Evolutionary conservation across 768 basidiomycete species (phyloP).

Genomic region (Xerocomus spinulosus): DNA sequence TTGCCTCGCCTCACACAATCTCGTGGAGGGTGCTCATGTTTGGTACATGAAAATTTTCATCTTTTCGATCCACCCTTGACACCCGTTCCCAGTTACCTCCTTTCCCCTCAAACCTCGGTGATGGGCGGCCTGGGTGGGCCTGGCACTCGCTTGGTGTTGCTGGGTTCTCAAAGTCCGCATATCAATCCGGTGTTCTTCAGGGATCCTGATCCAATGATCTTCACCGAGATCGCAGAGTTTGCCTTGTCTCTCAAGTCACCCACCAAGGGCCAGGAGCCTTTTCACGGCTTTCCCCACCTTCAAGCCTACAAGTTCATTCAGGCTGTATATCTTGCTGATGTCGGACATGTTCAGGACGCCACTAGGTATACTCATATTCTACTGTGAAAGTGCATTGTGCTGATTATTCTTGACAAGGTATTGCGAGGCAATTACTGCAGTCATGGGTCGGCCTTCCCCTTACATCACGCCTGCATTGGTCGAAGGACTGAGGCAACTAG

Average conservation of each 20-base stretch:
- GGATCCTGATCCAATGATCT: conserved; percentile 71
- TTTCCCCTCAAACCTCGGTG: conserved; percentile 76
- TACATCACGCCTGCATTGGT: conserved; percentile 63
- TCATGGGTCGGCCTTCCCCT: conserved; percentile 57
- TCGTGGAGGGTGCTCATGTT: conserved; percentile 82
- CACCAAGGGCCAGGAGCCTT: conserved; percentile 81
- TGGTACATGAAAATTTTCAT: conserved; percentile 52
- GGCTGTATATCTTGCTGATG: conserved; percentile 72
- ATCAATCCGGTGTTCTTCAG: conserved; percentile 47
- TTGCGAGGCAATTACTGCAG: conserved; percentile 81
- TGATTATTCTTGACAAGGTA: conserved; percentile 60
- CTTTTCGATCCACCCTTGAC: conserved; percentile 2
- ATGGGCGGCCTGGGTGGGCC: conserved; percentile 68
- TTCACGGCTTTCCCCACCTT: conserved; percentile 76
- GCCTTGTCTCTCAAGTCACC: conserved; percentile 71
- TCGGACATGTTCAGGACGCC: conserved; percentile 73
- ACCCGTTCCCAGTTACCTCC: conserved; percentile 58
- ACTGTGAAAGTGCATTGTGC: not conserved
- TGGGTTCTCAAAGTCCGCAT: conserved; percentile 65
- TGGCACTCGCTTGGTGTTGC: conserved; percentile 61
- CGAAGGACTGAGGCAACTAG: conserved; percentile 72
- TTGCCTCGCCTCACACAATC: conserved; percentile 63
- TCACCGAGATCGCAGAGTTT: conserved; percentile 91
- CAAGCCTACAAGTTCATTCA: conserved; percentile 84
- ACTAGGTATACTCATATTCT: conserved; percentile 50